Percentiles rank a stretch among this genome's conserved stretches.
Evolutionary conservation across 495 filamentous ascomycete species (phyloP).

Genomic region (Xylaria acuta): DNA sequence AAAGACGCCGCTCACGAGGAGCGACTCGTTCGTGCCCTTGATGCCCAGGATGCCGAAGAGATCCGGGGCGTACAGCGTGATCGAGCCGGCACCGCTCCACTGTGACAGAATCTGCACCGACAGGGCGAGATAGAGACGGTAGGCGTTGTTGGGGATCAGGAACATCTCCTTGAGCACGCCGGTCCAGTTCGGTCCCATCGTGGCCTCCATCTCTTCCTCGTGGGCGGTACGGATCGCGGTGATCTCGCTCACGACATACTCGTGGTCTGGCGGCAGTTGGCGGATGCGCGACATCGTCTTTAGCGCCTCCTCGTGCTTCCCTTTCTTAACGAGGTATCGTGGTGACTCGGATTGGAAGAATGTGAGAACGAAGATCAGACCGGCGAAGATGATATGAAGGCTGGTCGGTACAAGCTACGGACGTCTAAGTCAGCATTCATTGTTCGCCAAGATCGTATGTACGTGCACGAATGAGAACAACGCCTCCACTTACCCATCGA

Average conservation of each 20-base stretch:
- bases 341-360: constrained; percentile 70
- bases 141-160: constrained; percentile 64
- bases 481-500: constrained; percentile 57
- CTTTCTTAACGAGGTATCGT: constrained; percentile 61
- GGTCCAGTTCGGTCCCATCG: constrained; percentile 58
- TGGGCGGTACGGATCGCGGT: constrained; percentile 55
- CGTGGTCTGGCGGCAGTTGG: constrained; percentile 54
- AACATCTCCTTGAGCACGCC: constrained; percentile 68
- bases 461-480: background rate
- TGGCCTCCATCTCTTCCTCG: constrained; percentile 62
- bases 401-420: constrained; percentile 64
- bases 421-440: background rate
- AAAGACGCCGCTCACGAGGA: constrained; percentile 73
- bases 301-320: constrained; percentile 53
- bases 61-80: constrained; percentile 71
- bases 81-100: constrained; percentile 73
- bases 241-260: constrained; percentile 58
- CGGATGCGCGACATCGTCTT: constrained; percentile 57
- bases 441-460: background rate
- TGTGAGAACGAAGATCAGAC: constrained; percentile 67
- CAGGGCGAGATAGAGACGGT: constrained; percentile 65
- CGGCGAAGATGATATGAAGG: constrained; percentile 75
- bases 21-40: constrained; percentile 63
- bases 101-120: constrained; percentile 68
- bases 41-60: constrained; percentile 71